Base-by-base conservation (phyloP, 495 filamentous ascomycete species). In the Delitschia confertaspora region DNA sequence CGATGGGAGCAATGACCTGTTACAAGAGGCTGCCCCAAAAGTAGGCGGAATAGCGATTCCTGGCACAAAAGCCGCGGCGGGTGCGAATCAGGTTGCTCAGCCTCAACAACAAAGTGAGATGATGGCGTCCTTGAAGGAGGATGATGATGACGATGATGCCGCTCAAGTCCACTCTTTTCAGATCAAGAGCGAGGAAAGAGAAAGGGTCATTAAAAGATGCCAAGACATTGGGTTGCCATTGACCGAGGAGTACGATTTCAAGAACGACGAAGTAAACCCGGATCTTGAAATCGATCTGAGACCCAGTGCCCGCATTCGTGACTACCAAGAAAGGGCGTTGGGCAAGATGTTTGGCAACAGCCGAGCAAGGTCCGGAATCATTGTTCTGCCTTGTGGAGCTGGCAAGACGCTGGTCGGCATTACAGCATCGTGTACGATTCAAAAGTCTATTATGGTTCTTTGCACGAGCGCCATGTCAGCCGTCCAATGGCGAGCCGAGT, bases 311-410 rank as follows among this genome's bases (percentile, higher is more conserved):
- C 79, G 83, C 55, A 95, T 93, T 55, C 80, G 87, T 58, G 79
- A 75, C 51, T 96, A 96, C 56, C 93, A 99, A 64, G 91, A 99
- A 65, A 89, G 93, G 66, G 89, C 85, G 52, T 70, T 99, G 21
- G 88, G 83, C 65, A 96, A 99, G 62, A 96, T 99, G 93, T 99
- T 99, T 57, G 88, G 91, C 56, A 99, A 99, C 58, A 88, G 88
- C 42, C 77, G 91, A 59, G 88, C 91, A 16, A 91, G 93, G 65
- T 93, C 85, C 65, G 91, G 93, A 51, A 93, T 99, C 52, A 96
- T 99, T 45, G 91, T 99, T 32, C 62, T 99, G 51, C 91, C 91
- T 37, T 99, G 93, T 64, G 91, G 91, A 29, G 93, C 91, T 9
- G 91, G 91, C 23, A 99, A 99, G 67, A 99, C 91, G 1, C 64